Conservation (phyloP, 768 basidiomycete genomes). For the Naematelia aurantialba region DNA sequence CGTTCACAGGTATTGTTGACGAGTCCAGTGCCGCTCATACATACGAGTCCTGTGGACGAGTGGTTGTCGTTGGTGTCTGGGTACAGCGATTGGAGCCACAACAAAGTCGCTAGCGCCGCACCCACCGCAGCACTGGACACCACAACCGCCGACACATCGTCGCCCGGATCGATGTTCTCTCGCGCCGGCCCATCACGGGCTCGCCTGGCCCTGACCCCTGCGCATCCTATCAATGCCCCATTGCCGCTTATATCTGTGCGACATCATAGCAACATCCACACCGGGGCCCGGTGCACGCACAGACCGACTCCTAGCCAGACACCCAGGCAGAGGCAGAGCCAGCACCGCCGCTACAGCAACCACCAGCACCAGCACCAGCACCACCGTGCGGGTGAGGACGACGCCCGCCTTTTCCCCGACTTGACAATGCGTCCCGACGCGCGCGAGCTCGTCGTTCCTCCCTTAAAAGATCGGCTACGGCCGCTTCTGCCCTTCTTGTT, state of each 20-base stretch:
- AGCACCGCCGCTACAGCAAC: background rate
- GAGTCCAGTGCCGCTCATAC: too few species aligned
- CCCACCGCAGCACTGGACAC: too few species aligned
- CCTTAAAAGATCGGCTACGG: slow-evolving; percentile 39
- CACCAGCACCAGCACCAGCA: background rate
- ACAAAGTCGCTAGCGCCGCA: too few species aligned
- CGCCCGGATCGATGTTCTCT: background rate
- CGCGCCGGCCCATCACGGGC: background rate
- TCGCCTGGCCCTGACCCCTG: background rate
- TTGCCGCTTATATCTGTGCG: too few species aligned
- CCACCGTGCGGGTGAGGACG: background rate
- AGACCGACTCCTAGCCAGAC: background rate
- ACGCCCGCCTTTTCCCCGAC: background rate
- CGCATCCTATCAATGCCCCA: too few species aligned
- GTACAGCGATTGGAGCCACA: too few species aligned
- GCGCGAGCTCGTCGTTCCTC: slow-evolving; percentile 16
- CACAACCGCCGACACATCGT: background rate
- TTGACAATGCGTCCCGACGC: background rate
- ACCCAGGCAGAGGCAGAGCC: background rate
- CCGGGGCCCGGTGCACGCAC: too few species aligned
- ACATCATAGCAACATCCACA: too few species aligned
- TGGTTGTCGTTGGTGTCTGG: too few species aligned
- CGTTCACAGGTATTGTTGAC: too few species aligned
- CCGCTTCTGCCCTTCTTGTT: slow-evolving; percentile 47
- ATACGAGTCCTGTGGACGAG: too few species aligned